phyloP scores from a whole-genome alignment of 257 asterid genomes.

The Cordia subcordata region DNA sequence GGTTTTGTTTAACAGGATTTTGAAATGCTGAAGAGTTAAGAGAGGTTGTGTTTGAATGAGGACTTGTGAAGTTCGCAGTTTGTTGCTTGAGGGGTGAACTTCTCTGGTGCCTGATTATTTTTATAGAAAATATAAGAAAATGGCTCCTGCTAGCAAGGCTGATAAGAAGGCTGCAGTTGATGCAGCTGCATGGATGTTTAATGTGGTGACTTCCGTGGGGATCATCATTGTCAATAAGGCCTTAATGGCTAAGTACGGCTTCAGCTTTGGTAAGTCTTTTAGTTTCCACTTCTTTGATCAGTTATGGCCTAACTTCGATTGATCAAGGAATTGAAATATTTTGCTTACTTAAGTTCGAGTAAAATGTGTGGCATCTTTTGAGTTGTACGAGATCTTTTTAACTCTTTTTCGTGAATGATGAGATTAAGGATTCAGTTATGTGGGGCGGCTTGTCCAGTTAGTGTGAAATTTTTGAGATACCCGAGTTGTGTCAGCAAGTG shows the following conservation, averaged over 20 bases:
- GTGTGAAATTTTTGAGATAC: too few relatives aligned
- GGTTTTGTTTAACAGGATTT: neutral
- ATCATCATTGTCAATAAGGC: slow-evolving; percentile 94
- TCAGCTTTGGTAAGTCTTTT: slow-evolving; percentile 78
- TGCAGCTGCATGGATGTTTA: slow-evolving; percentile 94
- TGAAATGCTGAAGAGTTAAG: slow-evolving; percentile 11
- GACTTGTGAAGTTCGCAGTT: slow-evolving; percentile 22
- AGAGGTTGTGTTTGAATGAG: slow-evolving; percentile 30
- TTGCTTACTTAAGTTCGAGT: neutral
- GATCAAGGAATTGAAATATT: neutral
- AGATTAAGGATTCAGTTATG: too few relatives aligned
- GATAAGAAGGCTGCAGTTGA: slow-evolving; percentile 92
- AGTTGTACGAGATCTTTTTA: too few relatives aligned
- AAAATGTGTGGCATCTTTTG: too few relatives aligned
- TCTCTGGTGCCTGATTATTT: slow-evolving; percentile 26
- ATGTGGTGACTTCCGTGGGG: slow-evolving; percentile 96
- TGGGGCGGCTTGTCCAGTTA: too few relatives aligned
- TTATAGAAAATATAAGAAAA: slow-evolving; percentile 25
- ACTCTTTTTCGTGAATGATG: too few relatives aligned
- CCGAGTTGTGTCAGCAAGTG: too few relatives aligned
- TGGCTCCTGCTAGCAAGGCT: slow-evolving; percentile 90
- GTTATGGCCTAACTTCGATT: neutral
- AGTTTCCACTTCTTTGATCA: neutral
- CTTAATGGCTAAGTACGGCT: slow-evolving; percentile 91
- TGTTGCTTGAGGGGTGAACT: slow-evolving; percentile 48